Percentiles rank a stretch among this genome's conserved stretches.
Conservation (phyloP, 345 rosid genomes). For the Lepidium sativum region DNA sequence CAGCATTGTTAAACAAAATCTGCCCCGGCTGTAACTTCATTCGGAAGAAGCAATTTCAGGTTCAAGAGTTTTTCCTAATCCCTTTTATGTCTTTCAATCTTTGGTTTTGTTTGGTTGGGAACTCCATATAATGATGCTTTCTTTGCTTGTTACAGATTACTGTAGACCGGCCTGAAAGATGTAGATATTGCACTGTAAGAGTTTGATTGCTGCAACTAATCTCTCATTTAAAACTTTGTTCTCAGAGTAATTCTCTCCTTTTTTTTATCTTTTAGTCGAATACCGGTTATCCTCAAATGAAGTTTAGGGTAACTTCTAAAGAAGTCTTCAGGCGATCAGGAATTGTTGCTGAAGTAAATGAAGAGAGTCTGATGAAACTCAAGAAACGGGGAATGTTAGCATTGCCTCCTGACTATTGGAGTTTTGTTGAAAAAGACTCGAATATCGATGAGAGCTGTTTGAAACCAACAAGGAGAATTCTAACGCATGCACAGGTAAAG, state of each 20-base stretch:
- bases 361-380: slow-evolving; percentile 29
- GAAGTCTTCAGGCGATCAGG: slow-evolving; percentile 52
- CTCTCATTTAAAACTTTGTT: neutral
- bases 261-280: slow-evolving; percentile 11
- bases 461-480: slow-evolving; percentile 45
- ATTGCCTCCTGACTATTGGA: slow-evolving; percentile 77
- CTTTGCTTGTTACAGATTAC: slow-evolving; percentile 35
- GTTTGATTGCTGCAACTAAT: neutral
- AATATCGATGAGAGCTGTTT: slow-evolving; percentile 41
- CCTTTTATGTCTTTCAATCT: neutral
- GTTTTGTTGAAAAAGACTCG: slow-evolving; percentile 47
- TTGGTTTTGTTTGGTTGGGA: neutral
- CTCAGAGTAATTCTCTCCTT: neutral
- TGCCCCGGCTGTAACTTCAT: slow-evolving; percentile 87
- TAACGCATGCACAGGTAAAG: slow-evolving; percentile 76
- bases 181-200: slow-evolving; percentile 80
- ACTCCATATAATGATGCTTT: neutral
- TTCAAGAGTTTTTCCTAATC: neutral
- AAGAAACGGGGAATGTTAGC: slow-evolving; percentile 20
- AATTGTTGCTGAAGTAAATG: slow-evolving; percentile 53
- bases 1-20: slow-evolving; percentile 51
- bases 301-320: slow-evolving; percentile 54
- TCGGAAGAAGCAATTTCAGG: slow-evolving; percentile 38
- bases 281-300: slow-evolving; percentile 66
- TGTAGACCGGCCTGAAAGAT: slow-evolving; percentile 36